These are phyloP conservation scores for Pelargonium myrrhifolium DNA, from an alignment of 441 rosid species.

Conservation along the genomic window DNA sequence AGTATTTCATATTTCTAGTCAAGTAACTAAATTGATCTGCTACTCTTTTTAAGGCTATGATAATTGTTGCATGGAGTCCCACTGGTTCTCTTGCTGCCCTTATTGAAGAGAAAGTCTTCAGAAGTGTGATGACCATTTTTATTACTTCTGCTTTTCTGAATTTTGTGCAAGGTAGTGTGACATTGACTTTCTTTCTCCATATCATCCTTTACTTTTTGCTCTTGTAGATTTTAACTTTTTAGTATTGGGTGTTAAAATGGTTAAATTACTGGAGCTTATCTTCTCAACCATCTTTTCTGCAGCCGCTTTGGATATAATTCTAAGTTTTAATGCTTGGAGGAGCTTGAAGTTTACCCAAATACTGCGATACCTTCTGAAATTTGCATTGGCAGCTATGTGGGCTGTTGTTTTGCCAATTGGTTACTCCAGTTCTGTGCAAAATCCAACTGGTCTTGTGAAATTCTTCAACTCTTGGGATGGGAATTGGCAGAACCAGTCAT, in stretches of 20 bases:
- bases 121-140: conserved; percentile 70
- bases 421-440: conserved; percentile 64
- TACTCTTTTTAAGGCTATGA: conserved; percentile 64
- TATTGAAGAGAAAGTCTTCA: conserved; percentile 54
- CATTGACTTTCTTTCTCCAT: conserved; percentile 10
- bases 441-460: conserved; percentile 67
- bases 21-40: conserved; percentile 17
- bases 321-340: conserved; percentile 84
- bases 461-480: conserved; percentile 59
- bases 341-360: conserved; percentile 77
- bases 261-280: conserved; percentile 15
- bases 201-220: conserved; percentile 7
- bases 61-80: conserved; percentile 83
- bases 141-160: conserved; percentile 84
- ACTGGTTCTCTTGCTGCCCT: conserved; percentile 63
- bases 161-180: conserved; percentile 64
- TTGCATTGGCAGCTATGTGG: conserved; percentile 77
- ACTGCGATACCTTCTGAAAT: conserved; percentile 71
- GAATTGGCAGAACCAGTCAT: conserved; percentile 56
- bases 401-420: conserved; percentile 75
- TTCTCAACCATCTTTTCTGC: conserved; percentile 26
- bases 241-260: conserved; percentile 3
- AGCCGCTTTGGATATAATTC: conserved; percentile 80
- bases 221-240: conserved; percentile 12
- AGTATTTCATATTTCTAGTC: conserved; percentile 16